A percentile compares a stretch with the other conserved stretches of the same genome.
Evolutionary conservation across 176 grass and related monocot genomes (phyloP).

Genomic region (Musa schizocarpa): DNA sequence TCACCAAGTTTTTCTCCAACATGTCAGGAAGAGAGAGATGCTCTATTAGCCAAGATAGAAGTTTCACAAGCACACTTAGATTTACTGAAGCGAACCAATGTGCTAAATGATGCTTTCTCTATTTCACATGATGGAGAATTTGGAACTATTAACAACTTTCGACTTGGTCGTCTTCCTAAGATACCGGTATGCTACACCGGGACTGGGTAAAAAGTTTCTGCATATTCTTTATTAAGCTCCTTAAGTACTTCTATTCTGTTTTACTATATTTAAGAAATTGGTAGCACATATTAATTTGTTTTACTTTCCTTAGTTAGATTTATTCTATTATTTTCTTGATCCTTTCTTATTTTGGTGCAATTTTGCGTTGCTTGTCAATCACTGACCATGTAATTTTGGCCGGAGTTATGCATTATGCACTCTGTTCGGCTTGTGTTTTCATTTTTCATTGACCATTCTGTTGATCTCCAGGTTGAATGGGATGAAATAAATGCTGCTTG

Average conservation of each 20-base stretch:
- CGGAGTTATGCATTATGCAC: no score
- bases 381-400: no score
- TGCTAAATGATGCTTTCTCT: constrained; percentile 82
- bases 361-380: no score
- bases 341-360: neutral
- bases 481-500: constrained; percentile 99
- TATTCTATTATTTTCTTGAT: neutral
- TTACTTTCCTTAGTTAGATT: neutral
- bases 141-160: constrained; percentile 91
- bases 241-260: no score
- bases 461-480: constrained; percentile 67
- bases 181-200: constrained; percentile 42
- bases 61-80: constrained; percentile 88
- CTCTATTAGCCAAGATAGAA: constrained; percentile 89
- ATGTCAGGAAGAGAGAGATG: constrained; percentile 88
- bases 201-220: neutral
- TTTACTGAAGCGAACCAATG: constrained; percentile 76
- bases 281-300: neutral
- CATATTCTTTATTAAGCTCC: neutral
- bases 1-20: neutral
- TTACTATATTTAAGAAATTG: no score
- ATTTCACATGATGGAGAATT: constrained; percentile 94
- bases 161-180: constrained; percentile 65
- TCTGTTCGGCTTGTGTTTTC: neutral
- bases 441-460: neutral